These are phyloP conservation scores for Aspergillus wentii DNA, from an alignment of 495 filamentous ascomycete species.

Conservation along the genomic window DNA sequence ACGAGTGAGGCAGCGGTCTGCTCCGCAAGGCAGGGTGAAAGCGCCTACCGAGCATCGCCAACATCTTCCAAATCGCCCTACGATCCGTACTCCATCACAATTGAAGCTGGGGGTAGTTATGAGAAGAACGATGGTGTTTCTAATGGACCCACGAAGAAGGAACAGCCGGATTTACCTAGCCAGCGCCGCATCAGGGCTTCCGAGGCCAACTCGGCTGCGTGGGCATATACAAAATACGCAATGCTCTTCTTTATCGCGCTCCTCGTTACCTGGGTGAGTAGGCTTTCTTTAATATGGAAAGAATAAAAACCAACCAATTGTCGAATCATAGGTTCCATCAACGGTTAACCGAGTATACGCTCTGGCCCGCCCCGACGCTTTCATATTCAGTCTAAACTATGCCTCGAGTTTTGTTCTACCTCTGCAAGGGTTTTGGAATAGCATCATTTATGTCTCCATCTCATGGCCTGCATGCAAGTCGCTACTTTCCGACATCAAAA, in stretches of 20 bases:
- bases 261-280: conserved; percentile 69
- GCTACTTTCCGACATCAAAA: conserved; percentile 11
- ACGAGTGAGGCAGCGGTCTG: conserved; percentile 31
- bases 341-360: conserved; percentile 74
- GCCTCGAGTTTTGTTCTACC: conserved; percentile 72
- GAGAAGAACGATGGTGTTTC: too few relatives aligned
- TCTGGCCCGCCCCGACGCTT: conserved; percentile 48
- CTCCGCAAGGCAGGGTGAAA: conserved; percentile 5
- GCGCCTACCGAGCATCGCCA: background rate
- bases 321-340: conserved; percentile 57
- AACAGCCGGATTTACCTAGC: conserved; percentile 5
- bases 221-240: conserved; percentile 78
- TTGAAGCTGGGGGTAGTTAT: conserved; percentile 21
- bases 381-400: conserved; percentile 59
- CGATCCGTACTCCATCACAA: conserved; percentile 31
- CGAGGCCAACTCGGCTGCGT: conserved; percentile 44
- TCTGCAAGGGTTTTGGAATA: conserved; percentile 85
- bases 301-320: background rate
- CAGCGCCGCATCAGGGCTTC: conserved; percentile 14
- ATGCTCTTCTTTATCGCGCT: conserved; percentile 83
- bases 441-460: conserved; percentile 71
- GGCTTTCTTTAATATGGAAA: background rate
- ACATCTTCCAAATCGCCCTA: conserved; percentile 7
- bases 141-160: conserved; percentile 5
- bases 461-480: conserved; percentile 34